Base-by-base conservation (phyloP, 768 basidiomycete genomes). In the Mycena kentingensis region DNA sequence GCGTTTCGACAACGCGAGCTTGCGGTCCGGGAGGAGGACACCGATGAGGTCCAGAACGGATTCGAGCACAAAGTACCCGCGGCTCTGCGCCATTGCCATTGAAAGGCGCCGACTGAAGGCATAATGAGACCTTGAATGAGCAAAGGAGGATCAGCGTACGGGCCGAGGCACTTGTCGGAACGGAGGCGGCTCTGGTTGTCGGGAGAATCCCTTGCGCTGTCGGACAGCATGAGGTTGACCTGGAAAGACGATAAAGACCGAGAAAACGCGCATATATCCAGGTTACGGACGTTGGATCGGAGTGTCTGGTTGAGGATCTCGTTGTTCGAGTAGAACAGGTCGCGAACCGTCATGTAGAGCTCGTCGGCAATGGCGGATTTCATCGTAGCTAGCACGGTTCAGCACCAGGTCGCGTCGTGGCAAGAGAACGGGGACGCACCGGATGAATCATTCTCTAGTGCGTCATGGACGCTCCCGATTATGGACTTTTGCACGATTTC, bases 181-280 rank as follows among this genome's bases (percentile, higher is more conserved):
- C 58, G 58, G 16, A 60, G 54, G 1, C 4, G 41, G 8, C 36
- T 55, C 42, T 60, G 53, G 28, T 52, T 60, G 2, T 55, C 58
- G 21, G 28, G 25, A 21, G 49, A 44, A 18, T 49, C 12, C 19
- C 43, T 24, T 16, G 39, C 50, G 13, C 31, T 49, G 10, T 49
- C 54, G 2, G 29, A 4, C 11, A 60, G 46, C 27, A 60, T 31
- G 8, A 52, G 15, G 35, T 52, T 60, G 11, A 53, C 51, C 58
- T 60, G 8, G 19, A 29, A 21, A n/a, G n/a, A n/a, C 15, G 13
- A 15, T 32, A 8, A n/a, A 19, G 46, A 16, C 37, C 29, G 22
- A 15, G 5, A 50, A 47, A 43, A 43, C 24, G 49, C 50, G 46
- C 46, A 59, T 52, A 55, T 42, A 54, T 50, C 22, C 46, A 44